phyloP scores from a whole-genome alignment of 192 early-diverging fungal species.

The Dimargaris cristalligena region DNA sequence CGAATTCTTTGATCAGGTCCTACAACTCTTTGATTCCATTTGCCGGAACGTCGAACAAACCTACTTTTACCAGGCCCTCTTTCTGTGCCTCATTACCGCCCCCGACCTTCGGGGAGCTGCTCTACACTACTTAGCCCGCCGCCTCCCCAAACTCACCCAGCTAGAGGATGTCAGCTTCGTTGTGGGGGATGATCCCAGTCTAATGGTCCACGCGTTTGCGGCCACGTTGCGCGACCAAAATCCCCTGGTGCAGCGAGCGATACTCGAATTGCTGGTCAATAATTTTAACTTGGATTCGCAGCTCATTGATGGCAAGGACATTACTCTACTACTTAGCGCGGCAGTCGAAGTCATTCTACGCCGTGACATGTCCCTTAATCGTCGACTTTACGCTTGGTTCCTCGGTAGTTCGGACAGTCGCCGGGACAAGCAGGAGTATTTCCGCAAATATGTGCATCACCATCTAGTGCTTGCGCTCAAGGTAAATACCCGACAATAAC shows the following conservation, averaged over 20 bases:
- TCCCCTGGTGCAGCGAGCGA: constrained; percentile 65
- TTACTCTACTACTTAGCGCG: constrained; percentile 44
- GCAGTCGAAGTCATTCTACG: constrained; percentile 67
- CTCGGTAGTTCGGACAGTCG: constrained; percentile 31
- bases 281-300: constrained; percentile 19
- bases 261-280: constrained; percentile 63
- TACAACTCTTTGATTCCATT: constrained; percentile 44
- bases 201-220: constrained; percentile 62
- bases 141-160: constrained; percentile 48
- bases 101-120: constrained; percentile 49
- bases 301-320: constrained; percentile 45
- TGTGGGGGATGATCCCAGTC: constrained; percentile 45
- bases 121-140: constrained; percentile 56
- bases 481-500: too few relatives aligned
- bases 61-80: constrained; percentile 71
- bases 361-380: constrained; percentile 88
- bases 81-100: constrained; percentile 59
- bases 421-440: constrained; percentile 29
- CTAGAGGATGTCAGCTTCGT: constrained; percentile 50
- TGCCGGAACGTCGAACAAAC: constrained; percentile 45
- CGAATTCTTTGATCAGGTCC: constrained; percentile 64
- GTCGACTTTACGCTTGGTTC: constrained; percentile 84
- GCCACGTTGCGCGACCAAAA: constrained; percentile 52
- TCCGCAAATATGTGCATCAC: constrained; percentile 32
- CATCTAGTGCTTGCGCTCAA: too few relatives aligned